phyloP scores from a whole-genome alignment of 1,139 yeast genomes.

The Trichomonascaceae sp. region DNA sequence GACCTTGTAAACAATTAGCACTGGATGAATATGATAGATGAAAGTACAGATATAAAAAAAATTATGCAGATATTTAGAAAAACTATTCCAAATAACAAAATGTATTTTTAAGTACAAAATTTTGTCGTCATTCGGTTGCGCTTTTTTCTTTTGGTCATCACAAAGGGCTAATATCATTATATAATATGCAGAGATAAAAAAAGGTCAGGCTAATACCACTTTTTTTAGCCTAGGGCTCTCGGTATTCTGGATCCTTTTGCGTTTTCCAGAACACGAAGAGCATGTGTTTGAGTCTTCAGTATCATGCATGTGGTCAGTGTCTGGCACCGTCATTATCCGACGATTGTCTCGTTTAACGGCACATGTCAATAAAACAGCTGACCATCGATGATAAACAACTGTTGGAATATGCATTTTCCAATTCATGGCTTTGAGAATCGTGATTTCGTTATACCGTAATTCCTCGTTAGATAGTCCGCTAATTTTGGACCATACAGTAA shows the following conservation, averaged over 20 bases:
- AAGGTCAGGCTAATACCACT: conserved; percentile 1
- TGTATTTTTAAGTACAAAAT: too few species aligned
- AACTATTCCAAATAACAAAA: not conserved
- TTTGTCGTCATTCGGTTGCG: not conserved
- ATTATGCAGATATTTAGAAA: not conserved
- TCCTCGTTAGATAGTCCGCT: conserved; percentile 53
- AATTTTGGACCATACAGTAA: conserved; percentile 70
- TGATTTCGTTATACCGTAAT: conserved; percentile 48
- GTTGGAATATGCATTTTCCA: conserved; percentile 51
- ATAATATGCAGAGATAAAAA: not conserved
- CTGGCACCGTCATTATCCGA: not conserved
- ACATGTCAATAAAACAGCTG: conserved; percentile 23
- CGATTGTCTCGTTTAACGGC: not conserved
- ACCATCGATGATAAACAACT: conserved; percentile 49
- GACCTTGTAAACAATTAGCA: conserved; percentile 3
- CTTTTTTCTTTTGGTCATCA: not conserved
- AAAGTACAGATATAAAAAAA: too few species aligned
- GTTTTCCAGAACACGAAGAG: not conserved
- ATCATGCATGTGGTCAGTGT: not conserved
- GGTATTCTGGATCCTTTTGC: conserved; percentile 2
- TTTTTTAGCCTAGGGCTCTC: not conserved
- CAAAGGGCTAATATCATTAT: not conserved
- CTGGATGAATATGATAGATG: not conserved
- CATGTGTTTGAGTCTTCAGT: not conserved
- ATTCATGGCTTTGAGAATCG: conserved; percentile 48